Percentiles rank a stretch among this genome's conserved stretches.
Evolutionary conservation across 768 basidiomycete species (phyloP).

Genomic region (Rhodotorula taiwanensis): DNA sequence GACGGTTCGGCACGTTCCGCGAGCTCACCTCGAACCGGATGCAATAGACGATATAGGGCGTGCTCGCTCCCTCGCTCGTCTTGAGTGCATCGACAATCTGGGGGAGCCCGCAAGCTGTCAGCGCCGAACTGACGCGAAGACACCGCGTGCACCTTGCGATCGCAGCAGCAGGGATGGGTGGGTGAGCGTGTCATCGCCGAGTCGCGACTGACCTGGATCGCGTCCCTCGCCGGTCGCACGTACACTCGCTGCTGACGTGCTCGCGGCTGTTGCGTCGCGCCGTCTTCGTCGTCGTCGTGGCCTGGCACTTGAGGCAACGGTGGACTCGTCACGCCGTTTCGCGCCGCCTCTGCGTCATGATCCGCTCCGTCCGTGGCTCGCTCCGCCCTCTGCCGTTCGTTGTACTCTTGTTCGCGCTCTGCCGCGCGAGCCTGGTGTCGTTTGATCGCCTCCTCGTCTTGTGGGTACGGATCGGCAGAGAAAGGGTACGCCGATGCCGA

Average conservation of each 20-base stretch:
- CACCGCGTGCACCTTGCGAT: too few species aligned
- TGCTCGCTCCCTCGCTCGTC: constrained; percentile 77
- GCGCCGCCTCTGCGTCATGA: not conserved
- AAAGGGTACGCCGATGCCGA: constrained; percentile 19
- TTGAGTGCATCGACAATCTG: constrained; percentile 95
- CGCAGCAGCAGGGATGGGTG: too few species aligned
- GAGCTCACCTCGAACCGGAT: constrained; percentile 66
- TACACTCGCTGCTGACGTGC: not conserved
- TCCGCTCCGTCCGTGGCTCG: not conserved
- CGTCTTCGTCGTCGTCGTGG: not conserved
- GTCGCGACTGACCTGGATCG: constrained; percentile 21
- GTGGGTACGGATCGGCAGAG: constrained; percentile 24
- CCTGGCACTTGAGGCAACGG: constrained; percentile 8
- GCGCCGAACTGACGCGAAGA: too few species aligned
- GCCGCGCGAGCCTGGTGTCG: too few species aligned
- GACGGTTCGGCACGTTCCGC: too few species aligned
- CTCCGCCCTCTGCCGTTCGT: not conserved
- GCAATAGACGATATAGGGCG: constrained; percentile 90
- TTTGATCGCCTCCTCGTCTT: not conserved
- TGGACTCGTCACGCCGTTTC: constrained; percentile 5
- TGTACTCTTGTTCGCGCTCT: not conserved
- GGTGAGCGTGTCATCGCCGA: too few species aligned
- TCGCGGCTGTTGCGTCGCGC: constrained; percentile 1
- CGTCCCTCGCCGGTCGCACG: constrained; percentile 13
- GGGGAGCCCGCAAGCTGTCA: too few species aligned